Conservation (phyloP, 768 basidiomycete genomes). For the Tricholoma sp. region DNA sequence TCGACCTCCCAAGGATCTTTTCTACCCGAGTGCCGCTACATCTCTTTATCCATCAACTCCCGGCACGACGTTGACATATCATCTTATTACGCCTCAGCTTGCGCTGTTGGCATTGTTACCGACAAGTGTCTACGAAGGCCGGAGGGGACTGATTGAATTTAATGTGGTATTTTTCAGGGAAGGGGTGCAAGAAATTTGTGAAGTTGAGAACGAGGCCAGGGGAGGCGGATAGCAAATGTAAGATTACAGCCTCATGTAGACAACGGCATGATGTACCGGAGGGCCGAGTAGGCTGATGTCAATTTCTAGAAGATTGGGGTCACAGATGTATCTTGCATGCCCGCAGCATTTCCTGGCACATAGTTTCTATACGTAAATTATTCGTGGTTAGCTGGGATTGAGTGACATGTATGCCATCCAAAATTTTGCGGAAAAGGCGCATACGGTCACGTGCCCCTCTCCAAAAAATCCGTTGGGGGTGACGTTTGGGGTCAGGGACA, state of each 20-base stretch:
- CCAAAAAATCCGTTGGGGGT: constrained; percentile 38
- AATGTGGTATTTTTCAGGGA: constrained; percentile 84
- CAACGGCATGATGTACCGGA: background rate
- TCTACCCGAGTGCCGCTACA: constrained; percentile 67
- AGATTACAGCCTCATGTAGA: background rate
- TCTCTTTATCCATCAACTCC: constrained; percentile 53
- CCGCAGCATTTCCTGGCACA: background rate
- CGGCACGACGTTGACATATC: constrained; percentile 79
- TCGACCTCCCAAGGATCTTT: constrained; percentile 37
- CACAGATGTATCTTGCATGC: background rate
- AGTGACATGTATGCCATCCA: background rate
- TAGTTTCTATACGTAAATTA: background rate
- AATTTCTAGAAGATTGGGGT: constrained; percentile 20
- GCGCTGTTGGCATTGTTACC: constrained; percentile 70
- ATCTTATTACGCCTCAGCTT: constrained; percentile 69
- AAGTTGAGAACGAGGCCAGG: constrained; percentile 60
- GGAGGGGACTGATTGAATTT: constrained; percentile 76
- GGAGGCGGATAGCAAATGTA: constrained; percentile 8
- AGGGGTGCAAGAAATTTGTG: constrained; percentile 78
- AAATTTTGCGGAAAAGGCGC: background rate
- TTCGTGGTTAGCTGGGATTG: background rate
- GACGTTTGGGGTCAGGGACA: constrained; percentile 37
- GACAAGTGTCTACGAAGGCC: constrained; percentile 64
- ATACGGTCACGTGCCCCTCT: constrained; percentile 28
- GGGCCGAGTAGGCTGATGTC: background rate